Conservation (phyloP, 78 protist genomes). For the Andalucia godoyi region DNA sequence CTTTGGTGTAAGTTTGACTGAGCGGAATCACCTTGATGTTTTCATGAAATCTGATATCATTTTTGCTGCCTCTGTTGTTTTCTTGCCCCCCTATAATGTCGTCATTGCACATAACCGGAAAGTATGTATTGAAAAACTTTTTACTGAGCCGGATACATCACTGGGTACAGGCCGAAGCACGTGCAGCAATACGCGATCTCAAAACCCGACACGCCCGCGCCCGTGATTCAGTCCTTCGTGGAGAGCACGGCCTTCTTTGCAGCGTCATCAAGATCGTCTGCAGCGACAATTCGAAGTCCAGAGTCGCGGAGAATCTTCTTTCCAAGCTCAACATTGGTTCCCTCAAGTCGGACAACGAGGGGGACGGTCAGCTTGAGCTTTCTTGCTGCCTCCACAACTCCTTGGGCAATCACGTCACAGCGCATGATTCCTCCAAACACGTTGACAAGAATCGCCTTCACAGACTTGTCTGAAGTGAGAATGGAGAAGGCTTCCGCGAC, state of each 20-base stretch:
- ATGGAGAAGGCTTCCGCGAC: constrained; percentile 85
- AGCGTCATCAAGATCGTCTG: constrained; percentile 38
- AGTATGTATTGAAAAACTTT: too few species aligned
- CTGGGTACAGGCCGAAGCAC: too few species aligned
- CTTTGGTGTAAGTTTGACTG: too few species aligned
- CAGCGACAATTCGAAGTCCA: constrained; percentile 14
- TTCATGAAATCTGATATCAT: too few species aligned
- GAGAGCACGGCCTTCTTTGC: constrained; percentile 30
- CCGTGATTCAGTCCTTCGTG: too few species aligned
- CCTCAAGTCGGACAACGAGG: constrained; percentile 76
- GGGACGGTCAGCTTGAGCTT: constrained; percentile 43
- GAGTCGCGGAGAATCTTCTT: constrained; percentile 6
- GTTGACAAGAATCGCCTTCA: constrained; percentile 78
- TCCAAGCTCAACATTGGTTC: constrained; percentile 21
- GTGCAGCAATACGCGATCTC: too few species aligned
- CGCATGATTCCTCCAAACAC: constrained; percentile 89
- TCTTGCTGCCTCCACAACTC: constrained; percentile 68
- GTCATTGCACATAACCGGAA: too few species aligned
- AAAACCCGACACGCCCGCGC: too few species aligned
- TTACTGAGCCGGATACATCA: too few species aligned
- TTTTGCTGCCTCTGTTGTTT: too few species aligned
- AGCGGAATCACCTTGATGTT: too few species aligned
- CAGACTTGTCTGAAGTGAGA: constrained; percentile 51
- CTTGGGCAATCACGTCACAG: constrained; percentile 80
- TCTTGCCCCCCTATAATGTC: too few species aligned